Conservation (phyloP, 208 protist species). For the Leishmania arabica region DNA sequence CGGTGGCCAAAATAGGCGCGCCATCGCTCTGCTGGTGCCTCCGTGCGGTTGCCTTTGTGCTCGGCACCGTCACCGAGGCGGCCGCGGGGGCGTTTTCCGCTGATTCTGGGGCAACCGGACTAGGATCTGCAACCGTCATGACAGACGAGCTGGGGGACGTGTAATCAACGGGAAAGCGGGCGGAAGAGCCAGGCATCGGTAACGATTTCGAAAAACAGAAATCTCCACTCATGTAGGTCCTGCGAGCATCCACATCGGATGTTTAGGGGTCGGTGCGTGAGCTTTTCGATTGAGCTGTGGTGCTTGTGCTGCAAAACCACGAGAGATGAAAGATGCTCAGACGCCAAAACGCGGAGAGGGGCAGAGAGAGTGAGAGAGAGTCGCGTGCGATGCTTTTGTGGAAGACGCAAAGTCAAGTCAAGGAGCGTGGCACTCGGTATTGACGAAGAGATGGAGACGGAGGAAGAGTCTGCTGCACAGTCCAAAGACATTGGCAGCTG, state of each 20-base stretch:
- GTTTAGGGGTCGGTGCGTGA: too few species aligned
- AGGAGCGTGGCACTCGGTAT: neutral
- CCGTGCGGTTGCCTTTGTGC: neutral
- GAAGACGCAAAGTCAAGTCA: neutral
- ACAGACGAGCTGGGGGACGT: constrained; percentile 10
- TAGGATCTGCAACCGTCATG: neutral
- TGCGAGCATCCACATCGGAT: neutral
- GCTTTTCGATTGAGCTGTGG: neutral
- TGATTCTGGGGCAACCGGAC: neutral
- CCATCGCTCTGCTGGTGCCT: neutral
- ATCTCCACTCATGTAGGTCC: neutral
- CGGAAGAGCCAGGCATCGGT: neutral
- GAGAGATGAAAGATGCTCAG: neutral
- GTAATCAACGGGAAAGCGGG: constrained; percentile 1
- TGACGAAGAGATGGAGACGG: neutral
- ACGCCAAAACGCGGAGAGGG: neutral
- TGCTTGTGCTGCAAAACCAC: neutral
- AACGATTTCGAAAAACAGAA: neutral
- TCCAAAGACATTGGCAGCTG: neutral
- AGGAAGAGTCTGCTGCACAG: neutral
- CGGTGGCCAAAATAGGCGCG: neutral
- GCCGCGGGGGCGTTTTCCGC: neutral
- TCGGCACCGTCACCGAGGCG: constrained; percentile 1
- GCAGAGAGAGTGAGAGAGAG: neutral
- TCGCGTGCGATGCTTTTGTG: neutral